Evolutionary conservation across 2,329 filamentous ascomycete genomes (phyloP), one percentile per base, ranked within the genome.

Genomic region (Penicillium paneum): DNA sequence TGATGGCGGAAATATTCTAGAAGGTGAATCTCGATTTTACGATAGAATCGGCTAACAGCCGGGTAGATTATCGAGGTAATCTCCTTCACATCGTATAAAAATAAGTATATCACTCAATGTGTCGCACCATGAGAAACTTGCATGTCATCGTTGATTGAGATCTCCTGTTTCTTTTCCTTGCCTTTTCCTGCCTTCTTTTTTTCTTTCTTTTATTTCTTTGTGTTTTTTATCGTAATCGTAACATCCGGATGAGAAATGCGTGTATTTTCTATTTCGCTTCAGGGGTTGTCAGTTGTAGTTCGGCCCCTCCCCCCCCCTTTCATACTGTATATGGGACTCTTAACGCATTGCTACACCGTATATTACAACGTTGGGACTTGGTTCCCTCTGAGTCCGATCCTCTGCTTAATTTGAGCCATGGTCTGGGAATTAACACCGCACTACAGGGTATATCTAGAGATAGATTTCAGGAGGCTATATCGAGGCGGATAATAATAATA

Each of bases 1-100:
- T 29, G n/a, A 29, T 46, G 28, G 45, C 49, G 31, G 40, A 69
- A 69, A 59, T 62, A 64, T 70, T 70, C 67, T 70, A 71, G 67
- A 71, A 71, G 66, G 60, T 55, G 65, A 61, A 61, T 61, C 38
- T 39, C 38, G 28, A 57, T 46, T 56, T 62, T 69, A 51, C 65
- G 61, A 62, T 66, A 61, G 54, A 19, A 48, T 58, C 53, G 60
- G 58, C 53, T 64, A 61, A 58, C 60, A 59, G 63, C 54, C 54
- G 54, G 50, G 49, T 54, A 54, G 48, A 62, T 61, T 62, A 61
- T 64, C 54, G 61, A 53, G 35, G 49, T 46, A 52, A 53, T 48
- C 48, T 41, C 46, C 32, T 35, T 35, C 13, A 19, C 29, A 39
- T 38, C 35, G 35, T 44, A 52, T 46, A 34, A 44, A 28, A 29